Evolutionary conservation across 495 filamentous ascomycete species (phyloP).

Genomic region (Parathielavia hyrcaniae): DNA sequence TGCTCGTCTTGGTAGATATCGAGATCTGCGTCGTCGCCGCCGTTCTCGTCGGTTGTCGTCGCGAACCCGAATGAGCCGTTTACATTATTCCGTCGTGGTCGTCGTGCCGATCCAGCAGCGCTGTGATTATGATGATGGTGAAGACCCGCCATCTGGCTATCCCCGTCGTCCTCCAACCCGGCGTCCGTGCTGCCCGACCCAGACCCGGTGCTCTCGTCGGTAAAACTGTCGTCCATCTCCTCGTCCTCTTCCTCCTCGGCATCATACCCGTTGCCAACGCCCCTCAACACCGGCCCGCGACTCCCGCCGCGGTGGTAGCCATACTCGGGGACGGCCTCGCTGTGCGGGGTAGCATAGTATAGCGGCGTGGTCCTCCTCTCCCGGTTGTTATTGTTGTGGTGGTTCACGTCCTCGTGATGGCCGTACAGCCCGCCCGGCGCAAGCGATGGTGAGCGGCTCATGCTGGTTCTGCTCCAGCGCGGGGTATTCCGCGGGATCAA

Average conservation of each 20-base stretch:
- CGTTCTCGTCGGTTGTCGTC: not conserved
- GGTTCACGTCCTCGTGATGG: constrained; percentile 22
- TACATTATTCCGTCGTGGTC: not conserved
- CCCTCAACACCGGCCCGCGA: constrained; percentile 1
- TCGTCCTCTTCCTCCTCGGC: constrained; percentile 26
- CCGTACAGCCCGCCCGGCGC: constrained; percentile 18
- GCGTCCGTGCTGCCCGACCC: constrained; percentile 5
- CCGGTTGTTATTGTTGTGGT: not conserved
- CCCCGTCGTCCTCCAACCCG: constrained; percentile 5
- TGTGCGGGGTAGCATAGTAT: constrained; percentile 51
- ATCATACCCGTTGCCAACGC: constrained; percentile 6
- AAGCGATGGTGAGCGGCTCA: constrained; percentile 32
- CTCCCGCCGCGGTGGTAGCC: constrained; percentile 23
- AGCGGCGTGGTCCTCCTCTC: constrained; percentile 42
- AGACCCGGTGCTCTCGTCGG: not conserved
- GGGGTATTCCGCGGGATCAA: constrained; percentile 42
- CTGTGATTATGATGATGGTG: not conserved
- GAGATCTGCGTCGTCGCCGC: constrained; percentile 20
- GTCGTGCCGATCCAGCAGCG: not conserved
- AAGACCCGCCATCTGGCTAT: constrained; percentile 12
- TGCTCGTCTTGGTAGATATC: constrained; percentile 16
- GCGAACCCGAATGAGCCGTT: constrained; percentile 8
- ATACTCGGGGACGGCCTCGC: constrained; percentile 33
- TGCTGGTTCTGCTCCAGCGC: constrained; percentile 39
- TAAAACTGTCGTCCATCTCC: constrained; percentile 8